Conservation (phyloP, 164 flowering plant genomes). For the Vitis rupestris region DNA sequence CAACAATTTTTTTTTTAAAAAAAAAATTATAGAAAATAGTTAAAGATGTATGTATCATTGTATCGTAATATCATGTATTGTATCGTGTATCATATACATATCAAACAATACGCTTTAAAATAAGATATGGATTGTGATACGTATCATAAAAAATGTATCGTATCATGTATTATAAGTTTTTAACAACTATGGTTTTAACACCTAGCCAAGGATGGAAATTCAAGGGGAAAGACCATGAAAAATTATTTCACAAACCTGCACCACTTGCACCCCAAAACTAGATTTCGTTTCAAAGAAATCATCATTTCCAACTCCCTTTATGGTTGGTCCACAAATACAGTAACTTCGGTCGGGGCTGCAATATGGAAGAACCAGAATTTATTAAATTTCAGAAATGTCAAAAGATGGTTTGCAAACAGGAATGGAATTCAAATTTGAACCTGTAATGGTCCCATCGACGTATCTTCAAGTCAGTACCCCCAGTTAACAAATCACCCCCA, state of each 20-base stretch:
- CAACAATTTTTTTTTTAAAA: too few species aligned
- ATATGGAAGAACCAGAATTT: not conserved
- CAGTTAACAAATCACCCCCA: constrained; percentile 92
- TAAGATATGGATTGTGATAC: too few species aligned
- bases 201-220: not conserved
- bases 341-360: constrained; percentile 89
- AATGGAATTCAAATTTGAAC: constrained; percentile 29
- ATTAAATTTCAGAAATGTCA: constrained; percentile 2
- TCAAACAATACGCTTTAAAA: too few species aligned
- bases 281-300: constrained; percentile 76
- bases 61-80: too few species aligned
- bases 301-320: constrained; percentile 69
- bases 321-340: constrained; percentile 80
- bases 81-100: too few species aligned
- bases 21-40: too few species aligned
- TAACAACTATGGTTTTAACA: too few species aligned
- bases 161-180: too few species aligned
- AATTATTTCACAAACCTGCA: constrained; percentile 60
- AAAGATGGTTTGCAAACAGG: not conserved
- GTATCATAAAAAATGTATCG: too few species aligned
- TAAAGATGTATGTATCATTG: too few species aligned
- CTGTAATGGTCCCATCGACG: constrained; percentile 93
- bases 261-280: constrained; percentile 83
- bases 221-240: not conserved
- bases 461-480: constrained; percentile 72